Base-by-base conservation (phyloP, 148 eudicot species). In the Dysphania ambrosioides region DNA sequence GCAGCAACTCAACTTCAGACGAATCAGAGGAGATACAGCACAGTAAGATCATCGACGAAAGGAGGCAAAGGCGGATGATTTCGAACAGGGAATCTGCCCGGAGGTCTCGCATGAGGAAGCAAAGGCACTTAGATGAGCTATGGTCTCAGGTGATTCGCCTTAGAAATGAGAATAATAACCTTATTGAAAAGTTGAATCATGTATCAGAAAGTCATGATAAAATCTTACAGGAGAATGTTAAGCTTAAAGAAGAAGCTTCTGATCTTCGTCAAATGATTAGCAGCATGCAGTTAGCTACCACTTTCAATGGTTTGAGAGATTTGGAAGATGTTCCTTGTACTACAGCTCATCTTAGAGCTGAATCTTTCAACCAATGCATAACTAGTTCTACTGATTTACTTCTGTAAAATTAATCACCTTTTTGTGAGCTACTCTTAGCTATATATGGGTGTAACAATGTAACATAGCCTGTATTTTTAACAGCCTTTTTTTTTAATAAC, bases 61-160 rank as follows among this genome's bases (percentile, higher is more conserved):
- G 98, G 70, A 89, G 83, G 76, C 84, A 89, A 21, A 87, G 97
- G 55, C 79, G 97, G 59, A 94, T 88, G 97, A 84, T 91, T 24
- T 94, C 98, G 0, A 94, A 94, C 73, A 70, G 96, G 21, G 97
- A 94, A 76, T 94, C 98, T 0, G 98, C 98, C 0, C 68, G 98
- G 4, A 81, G 98, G 79, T 94, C 98, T 0, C 83, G 98, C 77
- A 87, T 94, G 92, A 70, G 96, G 75, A 94, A 94, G 57, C 97
- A 90, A 77, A 88, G 87, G 77, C 98, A 89, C 74, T 81, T 94
- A 0, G 97, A 91, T 21, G 95, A 91, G 83, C 83, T 91, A 0
- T 85, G 91, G 90, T 75, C 91, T 5, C 91, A 86, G 21, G 95
- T 91, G 34, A 68, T 80, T 19, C 80, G 85, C 13, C 87, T 94